Conservation (phyloP, 208 protist species). For the Giardia muris region DNA sequence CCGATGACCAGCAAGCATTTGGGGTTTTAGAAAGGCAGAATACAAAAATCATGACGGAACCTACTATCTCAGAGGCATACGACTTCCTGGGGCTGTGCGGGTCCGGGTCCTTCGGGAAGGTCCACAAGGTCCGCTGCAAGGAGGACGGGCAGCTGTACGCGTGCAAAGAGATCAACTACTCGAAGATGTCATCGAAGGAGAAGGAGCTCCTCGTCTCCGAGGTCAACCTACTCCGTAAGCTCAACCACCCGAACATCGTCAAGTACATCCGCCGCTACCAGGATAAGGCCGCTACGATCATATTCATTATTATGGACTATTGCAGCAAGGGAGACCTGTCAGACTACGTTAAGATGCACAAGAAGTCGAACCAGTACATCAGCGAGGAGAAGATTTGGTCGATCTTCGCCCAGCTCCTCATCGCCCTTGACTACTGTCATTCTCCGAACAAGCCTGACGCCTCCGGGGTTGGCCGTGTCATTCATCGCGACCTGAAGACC, state of each 20-base stretch:
- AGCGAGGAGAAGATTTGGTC: conserved; percentile 13
- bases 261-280: conserved; percentile 16
- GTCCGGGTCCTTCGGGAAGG: conserved; percentile 20
- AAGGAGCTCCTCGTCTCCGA: conserved; percentile 62
- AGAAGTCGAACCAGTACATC: neutral
- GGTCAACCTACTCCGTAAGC: conserved; percentile 44
- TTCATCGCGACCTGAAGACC: conserved; percentile 45
- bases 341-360: neutral
- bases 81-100: neutral
- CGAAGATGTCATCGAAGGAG: conserved; percentile 60
- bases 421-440: conserved; percentile 30
- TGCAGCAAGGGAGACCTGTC: neutral
- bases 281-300: neutral
- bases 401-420: neutral
- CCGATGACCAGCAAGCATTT: neutral
- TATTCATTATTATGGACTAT: conserved; percentile 17
- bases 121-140: neutral
- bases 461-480: neutral
- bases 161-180: conserved; percentile 49
- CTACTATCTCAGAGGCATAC: neutral
- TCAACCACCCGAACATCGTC: conserved; percentile 25
- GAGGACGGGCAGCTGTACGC: conserved; percentile 39
- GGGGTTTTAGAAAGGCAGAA: neutral
- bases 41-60: neutral
- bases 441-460: neutral